phyloP scores from a whole-genome alignment of 2,329 filamentous ascomycete species.

The Tolypocladium paradoxum region DNA sequence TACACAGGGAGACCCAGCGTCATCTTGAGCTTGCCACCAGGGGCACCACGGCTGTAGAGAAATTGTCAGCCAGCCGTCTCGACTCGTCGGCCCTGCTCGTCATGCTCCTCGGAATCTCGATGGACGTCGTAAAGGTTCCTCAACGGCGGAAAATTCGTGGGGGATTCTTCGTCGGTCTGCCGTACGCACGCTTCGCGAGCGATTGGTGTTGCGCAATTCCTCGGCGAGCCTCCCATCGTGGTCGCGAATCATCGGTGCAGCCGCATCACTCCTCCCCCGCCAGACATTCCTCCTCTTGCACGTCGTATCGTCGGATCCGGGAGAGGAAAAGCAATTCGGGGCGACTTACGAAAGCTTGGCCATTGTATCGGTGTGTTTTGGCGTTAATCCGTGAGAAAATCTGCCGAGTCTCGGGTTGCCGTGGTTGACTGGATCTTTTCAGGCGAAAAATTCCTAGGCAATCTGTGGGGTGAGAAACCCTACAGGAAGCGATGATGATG shows the following conservation, averaged over 20 bases:
- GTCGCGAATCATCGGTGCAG: background rate
- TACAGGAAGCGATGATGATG: constrained; percentile 19
- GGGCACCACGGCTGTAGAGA: constrained; percentile 62
- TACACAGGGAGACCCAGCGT: constrained; percentile 99
- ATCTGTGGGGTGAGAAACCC: constrained; percentile 31
- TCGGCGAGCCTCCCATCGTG: background rate
- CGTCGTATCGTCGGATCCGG: constrained; percentile 6
- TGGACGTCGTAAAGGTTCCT: constrained; percentile 1
- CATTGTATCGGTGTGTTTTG: constrained; percentile 44
- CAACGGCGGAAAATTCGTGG: background rate
- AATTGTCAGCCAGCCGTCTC: constrained; percentile 1
- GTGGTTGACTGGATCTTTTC: constrained; percentile 24
- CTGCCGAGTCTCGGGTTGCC: constrained; percentile 25
- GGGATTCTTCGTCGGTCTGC: background rate
- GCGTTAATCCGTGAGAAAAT: constrained; percentile 28
- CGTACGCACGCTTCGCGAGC: background rate
- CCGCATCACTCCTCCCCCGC: constrained; percentile 5
- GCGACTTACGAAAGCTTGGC: constrained; percentile 51
- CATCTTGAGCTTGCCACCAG: constrained; percentile 99
- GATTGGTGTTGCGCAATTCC: background rate
- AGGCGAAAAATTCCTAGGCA: constrained; percentile 20
- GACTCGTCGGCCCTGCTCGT: background rate
- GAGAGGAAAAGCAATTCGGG: constrained; percentile 9
- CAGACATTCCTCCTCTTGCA: constrained; percentile 9
- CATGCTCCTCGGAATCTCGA: constrained; percentile 1